Evolutionary conservation across 2,329 filamentous ascomycete species (phyloP), one percentile per base, ranked within the genome.

Genomic region (Trichoderma sp.): DNA sequence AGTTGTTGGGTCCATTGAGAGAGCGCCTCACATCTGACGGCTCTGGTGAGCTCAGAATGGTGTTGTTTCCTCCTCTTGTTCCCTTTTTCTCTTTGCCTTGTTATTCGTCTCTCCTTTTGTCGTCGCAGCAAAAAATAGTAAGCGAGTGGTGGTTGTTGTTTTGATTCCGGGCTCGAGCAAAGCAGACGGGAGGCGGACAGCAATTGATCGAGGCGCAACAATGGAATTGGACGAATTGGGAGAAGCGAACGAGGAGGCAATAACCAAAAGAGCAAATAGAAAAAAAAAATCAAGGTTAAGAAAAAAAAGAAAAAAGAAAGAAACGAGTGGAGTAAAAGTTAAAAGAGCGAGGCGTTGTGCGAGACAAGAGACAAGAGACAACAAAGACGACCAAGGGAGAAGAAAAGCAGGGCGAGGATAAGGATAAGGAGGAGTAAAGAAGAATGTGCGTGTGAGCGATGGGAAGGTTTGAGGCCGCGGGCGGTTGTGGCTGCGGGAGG

Each of bases 1-100:
- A 67, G 71, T 72, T 67, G 71, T 72, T 67, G 71, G 74, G 70
- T 80, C 77, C 78, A 80, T 77, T 68, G 60, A 35, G 71, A 58
- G 69, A 70, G 68, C 67, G 67, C 71, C 69, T 75, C 72, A 74
- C 72, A 74, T 78, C 67, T 73, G 70, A 61, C 50, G 72, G 34
- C 48, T 60, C 67, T 56, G 69, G 70, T 56, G 68, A 32, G 50
- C n/a, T 17, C 22, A 22, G 17, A 54, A 39, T 17, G 48, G 32
- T 56, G 50, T 42, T 64, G 34, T 56, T 19, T 45, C 35, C 29
- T 37, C 39, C 53, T 66, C 35, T 65, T 65, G 35, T 45, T 19
- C 34, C 25, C 25, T 27, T 22, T 8, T 25, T 34, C 15, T 39
- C 37, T 27, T 27, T 7, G 13, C 57, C n/a, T 19, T 54, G 8